Conservation (phyloP, 768 basidiomycete species). For the Termitomyces sp. region DNA sequence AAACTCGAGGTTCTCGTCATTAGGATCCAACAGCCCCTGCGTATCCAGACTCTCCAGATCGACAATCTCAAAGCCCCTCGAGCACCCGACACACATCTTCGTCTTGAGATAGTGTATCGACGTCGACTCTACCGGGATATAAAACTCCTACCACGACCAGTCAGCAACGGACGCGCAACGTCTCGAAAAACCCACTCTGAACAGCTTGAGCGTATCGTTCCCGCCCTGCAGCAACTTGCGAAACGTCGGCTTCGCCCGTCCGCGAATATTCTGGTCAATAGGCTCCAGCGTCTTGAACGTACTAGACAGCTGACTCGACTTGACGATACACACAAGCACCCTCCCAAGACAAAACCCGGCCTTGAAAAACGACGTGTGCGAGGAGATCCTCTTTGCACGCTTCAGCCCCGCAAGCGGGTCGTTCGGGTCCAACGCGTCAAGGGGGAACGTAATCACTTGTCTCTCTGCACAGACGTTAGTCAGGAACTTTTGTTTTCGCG, state of each 20-base stretch:
- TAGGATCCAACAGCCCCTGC: conserved; percentile 90
- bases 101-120: conserved; percentile 98
- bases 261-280: conserved; percentile 81
- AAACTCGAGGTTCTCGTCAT: conserved; percentile 88
- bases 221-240: conserved; percentile 90
- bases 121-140: conserved; percentile 95
- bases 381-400: conserved; percentile 90
- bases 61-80: conserved; percentile 97
- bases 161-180: too few species aligned
- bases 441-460: conserved; percentile 91
- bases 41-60: conserved; percentile 97
- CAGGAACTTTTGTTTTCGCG: too few species aligned
- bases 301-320: conserved; percentile 89
- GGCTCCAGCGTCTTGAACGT: conserved; percentile 98
- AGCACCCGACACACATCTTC: conserved; percentile 93
- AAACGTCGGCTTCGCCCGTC: conserved; percentile 85
- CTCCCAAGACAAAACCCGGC: conserved; percentile 88
- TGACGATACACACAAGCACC: conserved; percentile 94
- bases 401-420: conserved; percentile 91
- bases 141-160: conserved; percentile 99
- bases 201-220: conserved; percentile 88
- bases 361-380: conserved; percentile 98
- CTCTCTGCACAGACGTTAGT: conserved; percentile 53
- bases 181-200: conserved; percentile 63
- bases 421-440: conserved; percentile 85